Percentiles rank a stretch among this genome's conserved stretches.
These are phyloP conservation scores for Salix exigua DNA, from an alignment of 345 rosid species.

Conservation along the genomic window DNA sequence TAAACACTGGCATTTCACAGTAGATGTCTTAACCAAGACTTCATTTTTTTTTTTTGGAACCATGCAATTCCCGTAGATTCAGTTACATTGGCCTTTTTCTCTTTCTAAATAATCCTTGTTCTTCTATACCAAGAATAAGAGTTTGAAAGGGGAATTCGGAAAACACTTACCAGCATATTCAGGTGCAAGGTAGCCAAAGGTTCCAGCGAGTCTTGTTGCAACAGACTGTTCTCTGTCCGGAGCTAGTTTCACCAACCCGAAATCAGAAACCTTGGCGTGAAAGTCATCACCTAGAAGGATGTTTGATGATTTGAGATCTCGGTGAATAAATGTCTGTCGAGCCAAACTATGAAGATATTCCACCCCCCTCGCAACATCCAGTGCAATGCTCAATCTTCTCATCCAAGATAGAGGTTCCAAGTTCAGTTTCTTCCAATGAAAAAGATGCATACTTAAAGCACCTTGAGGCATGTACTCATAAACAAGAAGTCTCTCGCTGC, in stretches of 20 bases:
- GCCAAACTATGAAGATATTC: conserved; percentile 56
- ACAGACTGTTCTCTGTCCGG: conserved; percentile 49
- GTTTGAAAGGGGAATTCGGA: neutral
- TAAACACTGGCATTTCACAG: neutral
- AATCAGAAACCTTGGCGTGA: conserved; percentile 54
- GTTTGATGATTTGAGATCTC: conserved; percentile 58
- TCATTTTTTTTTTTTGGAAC: neutral
- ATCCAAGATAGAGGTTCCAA: conserved; percentile 47
- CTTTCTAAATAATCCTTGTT: neutral
- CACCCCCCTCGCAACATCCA: conserved; percentile 57
- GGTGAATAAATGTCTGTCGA: conserved; percentile 46
- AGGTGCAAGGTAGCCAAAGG: conserved; percentile 62
- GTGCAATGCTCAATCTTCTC: conserved; percentile 41
- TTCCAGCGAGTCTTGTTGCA: conserved; percentile 49
- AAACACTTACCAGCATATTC: conserved; percentile 52
- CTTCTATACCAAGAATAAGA: neutral
- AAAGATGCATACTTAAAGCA: conserved; percentile 49
- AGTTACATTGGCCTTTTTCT: neutral
- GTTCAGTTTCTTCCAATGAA: conserved; percentile 35
- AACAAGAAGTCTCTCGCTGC: conserved; percentile 46
- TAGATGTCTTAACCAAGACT: neutral
- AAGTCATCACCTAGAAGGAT: conserved; percentile 48
- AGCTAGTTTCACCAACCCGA: conserved; percentile 53
- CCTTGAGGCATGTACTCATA: conserved; percentile 54
- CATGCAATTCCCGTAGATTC: neutral